Base-by-base conservation (phyloP, 176 grass and related monocot genomes). In the Dactylis glomerata region DNA sequence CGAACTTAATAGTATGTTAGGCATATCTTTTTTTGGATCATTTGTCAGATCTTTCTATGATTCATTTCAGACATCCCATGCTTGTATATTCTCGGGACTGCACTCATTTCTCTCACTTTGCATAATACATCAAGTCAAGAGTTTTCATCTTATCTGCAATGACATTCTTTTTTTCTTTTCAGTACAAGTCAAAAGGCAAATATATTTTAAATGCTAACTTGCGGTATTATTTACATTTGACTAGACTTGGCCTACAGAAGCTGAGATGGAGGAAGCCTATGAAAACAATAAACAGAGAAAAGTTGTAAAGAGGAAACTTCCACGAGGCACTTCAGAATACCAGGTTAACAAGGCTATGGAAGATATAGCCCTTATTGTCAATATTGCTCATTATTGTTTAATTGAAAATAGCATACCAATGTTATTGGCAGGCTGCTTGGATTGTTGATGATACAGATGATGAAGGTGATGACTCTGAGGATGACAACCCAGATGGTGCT, bases 171-270 rank as follows among this genome's bases (percentile, higher is more conserved):
- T 15, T 59, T 31, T 59, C n/a, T 56, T 80, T 31, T 13, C 3
- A 47, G 19, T 81, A 80, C 38, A 32, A 56, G 11, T 31, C n/a
- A 61, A 84, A 75, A 57, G 15, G 38, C n/a, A 73, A 74, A 74
- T 74, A 42, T 46, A 50, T 50, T 74, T 30, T 20, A 52, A 66
- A n/a, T 67, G 15, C 40, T 83, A 49, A 47, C 54, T 50, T 75
- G 44, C 84, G 58, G 6, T 82, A 78, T 77, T 84, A 76, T 88
- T 41, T 86, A 75, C 69, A 51, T 94, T 88, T 89, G 11, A 58
- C 85, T 87, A 98, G 96, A 98, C 96, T 75, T 98, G 96, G 93
- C 96, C 93, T 28, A 98, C 96, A 1, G 78, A 81, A 68, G 78
- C 78, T 24, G 78, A 81, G 61, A 81, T 81, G 61, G 78, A 67